A percentile compares a stretch with the other conserved stretches of the same genome.
These are phyloP conservation scores for Aureobasidium subglaciale DNA, from an alignment of 2,329 filamentous ascomycete species.

Conservation along the genomic window DNA sequence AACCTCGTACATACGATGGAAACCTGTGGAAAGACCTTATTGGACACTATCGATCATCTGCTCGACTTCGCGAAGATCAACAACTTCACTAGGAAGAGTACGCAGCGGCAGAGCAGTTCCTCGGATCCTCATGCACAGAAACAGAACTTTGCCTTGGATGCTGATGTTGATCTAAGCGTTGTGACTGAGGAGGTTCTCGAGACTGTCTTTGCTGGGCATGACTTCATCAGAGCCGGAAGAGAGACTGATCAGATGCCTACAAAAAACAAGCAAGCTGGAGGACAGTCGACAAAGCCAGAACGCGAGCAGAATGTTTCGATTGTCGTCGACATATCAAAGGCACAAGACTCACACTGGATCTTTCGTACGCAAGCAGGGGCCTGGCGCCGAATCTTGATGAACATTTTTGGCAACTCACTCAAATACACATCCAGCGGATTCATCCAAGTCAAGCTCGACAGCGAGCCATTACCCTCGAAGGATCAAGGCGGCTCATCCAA, in stretches of 20 bases:
- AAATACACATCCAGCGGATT: slow-evolving; percentile 39
- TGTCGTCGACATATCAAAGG: slow-evolving; percentile 9
- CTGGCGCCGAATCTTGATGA: slow-evolving; percentile 40
- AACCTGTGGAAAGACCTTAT: slow-evolving; percentile 31
- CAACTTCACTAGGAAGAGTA: slow-evolving; percentile 20
- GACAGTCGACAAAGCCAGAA: background rate
- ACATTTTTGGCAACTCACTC: slow-evolving; percentile 42
- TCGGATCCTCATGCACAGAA: slow-evolving; percentile 15
- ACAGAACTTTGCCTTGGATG: slow-evolving; percentile 11
- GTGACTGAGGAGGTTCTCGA: slow-evolving; percentile 15
- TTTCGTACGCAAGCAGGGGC: slow-evolving; percentile 40
- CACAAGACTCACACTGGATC: slow-evolving; percentile 29
- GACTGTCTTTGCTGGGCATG: slow-evolving; percentile 33
- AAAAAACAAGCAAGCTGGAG: background rate
- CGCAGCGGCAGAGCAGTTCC: slow-evolving; percentile 20
- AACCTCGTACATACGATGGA: slow-evolving; percentile 38
- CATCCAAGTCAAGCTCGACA: slow-evolving; percentile 28
- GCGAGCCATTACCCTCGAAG: background rate
- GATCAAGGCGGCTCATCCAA: background rate
- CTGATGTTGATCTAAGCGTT: slow-evolving; percentile 14
- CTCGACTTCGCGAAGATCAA: slow-evolving; percentile 38
- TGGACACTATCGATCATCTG: slow-evolving; percentile 29
- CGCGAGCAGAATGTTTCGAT: background rate
- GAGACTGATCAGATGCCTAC: slow-evolving; percentile 5
- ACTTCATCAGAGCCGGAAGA: slow-evolving; percentile 28